These are phyloP conservation scores for Paramecium primaurelia DNA, from an alignment of 73 alveolate genomes.

Conservation along the genomic window DNA sequence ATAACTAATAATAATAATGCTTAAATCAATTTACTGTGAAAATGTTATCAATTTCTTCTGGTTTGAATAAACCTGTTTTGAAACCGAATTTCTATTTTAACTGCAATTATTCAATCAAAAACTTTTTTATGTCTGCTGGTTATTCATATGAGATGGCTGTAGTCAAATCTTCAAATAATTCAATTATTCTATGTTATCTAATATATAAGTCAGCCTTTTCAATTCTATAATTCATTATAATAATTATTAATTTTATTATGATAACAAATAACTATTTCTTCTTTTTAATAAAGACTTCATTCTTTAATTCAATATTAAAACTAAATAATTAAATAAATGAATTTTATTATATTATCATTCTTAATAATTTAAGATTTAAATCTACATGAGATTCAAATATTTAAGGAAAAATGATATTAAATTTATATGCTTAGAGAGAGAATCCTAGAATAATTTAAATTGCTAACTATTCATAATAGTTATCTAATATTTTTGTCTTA, in stretches of 20 bases:
- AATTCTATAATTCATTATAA: conserved; percentile 43
- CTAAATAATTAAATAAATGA: too few relatives aligned
- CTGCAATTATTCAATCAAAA: conserved; percentile 64
- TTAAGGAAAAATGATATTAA: too few relatives aligned
- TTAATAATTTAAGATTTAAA: too few relatives aligned
- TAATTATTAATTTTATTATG: background rate
- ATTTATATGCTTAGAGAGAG: too few relatives aligned
- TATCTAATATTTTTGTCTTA: too few relatives aligned
- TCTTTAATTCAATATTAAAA: background rate
- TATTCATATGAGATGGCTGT: conserved; percentile 65
- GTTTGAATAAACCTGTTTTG: conserved; percentile 66
- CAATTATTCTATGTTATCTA: conserved; percentile 67
- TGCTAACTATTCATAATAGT: too few relatives aligned
- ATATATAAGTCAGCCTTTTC: conserved; percentile 68
- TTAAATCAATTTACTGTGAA: conserved; percentile 33
- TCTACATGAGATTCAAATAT: too few relatives aligned
- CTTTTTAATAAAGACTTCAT: background rate
- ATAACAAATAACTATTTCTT: background rate
- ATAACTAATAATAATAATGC: conserved; percentile 20
- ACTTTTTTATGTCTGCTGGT: conserved; percentile 63
- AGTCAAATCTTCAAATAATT: conserved; percentile 65
- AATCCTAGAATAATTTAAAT: too few relatives aligned
- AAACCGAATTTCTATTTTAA: conserved; percentile 63
- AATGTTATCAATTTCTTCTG: conserved; percentile 69
- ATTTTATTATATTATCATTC: too few relatives aligned